A percentile compares a stretch with the other conserved stretches of the same genome.
Conservation (phyloP, 164 flowering plant genomes). For the Aristolochia contorta region DNA sequence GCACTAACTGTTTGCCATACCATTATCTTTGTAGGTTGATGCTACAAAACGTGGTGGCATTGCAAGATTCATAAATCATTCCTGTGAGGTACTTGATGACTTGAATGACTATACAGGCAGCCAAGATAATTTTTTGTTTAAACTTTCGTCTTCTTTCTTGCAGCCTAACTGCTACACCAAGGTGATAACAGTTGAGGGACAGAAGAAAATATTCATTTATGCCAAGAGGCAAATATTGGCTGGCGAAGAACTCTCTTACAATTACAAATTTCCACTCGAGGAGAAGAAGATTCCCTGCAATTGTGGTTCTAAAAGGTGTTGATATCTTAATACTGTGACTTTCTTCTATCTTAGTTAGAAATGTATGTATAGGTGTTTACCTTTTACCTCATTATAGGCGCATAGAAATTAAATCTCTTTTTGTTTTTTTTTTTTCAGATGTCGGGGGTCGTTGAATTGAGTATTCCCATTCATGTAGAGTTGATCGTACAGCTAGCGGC, state of each 20-base stretch:
- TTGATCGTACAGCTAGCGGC: not conserved
- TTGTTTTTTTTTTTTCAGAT: slow-evolving; percentile 29
- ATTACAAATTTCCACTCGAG: slow-evolving; percentile 97
- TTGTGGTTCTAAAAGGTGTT: slow-evolving; percentile 83
- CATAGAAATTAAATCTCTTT: slow-evolving; percentile 1
- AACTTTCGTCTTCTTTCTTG: not conserved
- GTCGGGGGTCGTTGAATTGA: slow-evolving; percentile 77
- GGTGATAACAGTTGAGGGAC: slow-evolving; percentile 85
- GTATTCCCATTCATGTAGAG: not conserved
- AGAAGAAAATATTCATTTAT: slow-evolving; percentile 91
- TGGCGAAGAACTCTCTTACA: slow-evolving; percentile 95
- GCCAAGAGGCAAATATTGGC: slow-evolving; percentile 79
- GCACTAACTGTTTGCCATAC: not conserved
- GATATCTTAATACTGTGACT: not conserved
- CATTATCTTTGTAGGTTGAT: slow-evolving; percentile 59
- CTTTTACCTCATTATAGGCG: not conserved
- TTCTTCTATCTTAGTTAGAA: not conserved
- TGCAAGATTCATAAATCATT: slow-evolving; percentile 97
- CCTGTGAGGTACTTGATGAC: slow-evolving; percentile 67
- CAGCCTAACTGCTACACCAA: slow-evolving; percentile 99
- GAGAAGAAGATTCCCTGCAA: slow-evolving; percentile 95
- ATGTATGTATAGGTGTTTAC: not conserved
- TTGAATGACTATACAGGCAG: not conserved
- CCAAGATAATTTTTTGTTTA: not conserved
- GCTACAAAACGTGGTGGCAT: slow-evolving; percentile 99